Base-by-base conservation (phyloP, 768 basidiomycete species). In the Hypholoma sublateritium region DNA sequence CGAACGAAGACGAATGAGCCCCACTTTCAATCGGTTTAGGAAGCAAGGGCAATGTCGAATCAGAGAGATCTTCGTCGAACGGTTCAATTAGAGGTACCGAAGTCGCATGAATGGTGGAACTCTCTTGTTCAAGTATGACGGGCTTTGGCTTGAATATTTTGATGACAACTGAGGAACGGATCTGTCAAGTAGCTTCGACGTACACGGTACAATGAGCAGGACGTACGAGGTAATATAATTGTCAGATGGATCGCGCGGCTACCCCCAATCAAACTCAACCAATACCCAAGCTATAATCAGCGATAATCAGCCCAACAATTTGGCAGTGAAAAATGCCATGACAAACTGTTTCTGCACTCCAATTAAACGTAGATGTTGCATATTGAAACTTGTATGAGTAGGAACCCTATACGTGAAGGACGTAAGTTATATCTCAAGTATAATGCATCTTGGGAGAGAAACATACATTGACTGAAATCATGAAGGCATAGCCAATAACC, bases 281-380 rank as follows among this genome's bases (percentile, higher is more conserved):
- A 90, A 64, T 89, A 90, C 17, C 88, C 87, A 19, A 85, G 66
- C 89, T 89, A 53, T 58, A 52, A 59, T 14, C 5, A n/a, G 9
- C 9, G 35, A n/a, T 36, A 12, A 17, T 47, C 9, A 35, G n/a
- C 32, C n/a, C 22, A 37, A 36, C 1, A 24, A 11, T n/a, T 5
- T 28, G 14, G 39, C 5, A 43, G 22, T 22, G 12, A 9, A 49
- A 41, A 25, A 14, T 5, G n/a, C 21, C 34, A 55, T 36, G 17
- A 59, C 78, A 42, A 59, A 88, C 87, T 49, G 69, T 72, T 70
- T 86, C 84, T 19, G 89, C 75, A 17, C 70, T 77, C 89, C 88
- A 91, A 3, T 77, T 74, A 66, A 87, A 90, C 3, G 71, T 76
- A 0, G 74, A 69, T 7, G 78, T 73, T 2, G 82, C 80, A 67